These are phyloP conservation scores for Venturia nashicola DNA, from an alignment of 2,329 filamentous ascomycete species.

Conservation along the genomic window DNA sequence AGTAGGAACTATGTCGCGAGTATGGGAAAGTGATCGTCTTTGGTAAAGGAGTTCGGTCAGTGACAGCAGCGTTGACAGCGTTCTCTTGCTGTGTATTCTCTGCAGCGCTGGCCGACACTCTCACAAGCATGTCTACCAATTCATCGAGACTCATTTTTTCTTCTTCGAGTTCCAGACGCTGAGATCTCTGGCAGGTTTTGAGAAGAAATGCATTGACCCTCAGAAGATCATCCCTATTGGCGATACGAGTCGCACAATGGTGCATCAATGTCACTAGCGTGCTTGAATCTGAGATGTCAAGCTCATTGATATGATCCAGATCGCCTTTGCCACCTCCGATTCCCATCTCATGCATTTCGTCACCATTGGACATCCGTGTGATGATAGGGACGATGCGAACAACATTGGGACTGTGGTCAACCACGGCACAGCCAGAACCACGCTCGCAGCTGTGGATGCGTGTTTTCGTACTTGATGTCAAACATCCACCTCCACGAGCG, in stretches of 20 bases:
- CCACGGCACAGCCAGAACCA: conserved; percentile 46
- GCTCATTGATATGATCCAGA: conserved; percentile 52
- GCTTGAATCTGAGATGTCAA: conserved; percentile 32
- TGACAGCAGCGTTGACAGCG: conserved; percentile 14
- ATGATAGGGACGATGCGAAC: conserved; percentile 74
- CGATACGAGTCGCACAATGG: conserved; percentile 18
- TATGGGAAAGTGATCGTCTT: conserved; percentile 55
- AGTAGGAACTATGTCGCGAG: conserved; percentile 78
- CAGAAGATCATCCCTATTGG: conserved; percentile 21
- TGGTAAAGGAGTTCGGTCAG: conserved; percentile 14
- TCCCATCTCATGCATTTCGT: conserved; percentile 59
- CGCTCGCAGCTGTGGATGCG: conserved; percentile 81
- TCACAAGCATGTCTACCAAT: conserved; percentile 17
- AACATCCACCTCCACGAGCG: conserved; percentile 52
- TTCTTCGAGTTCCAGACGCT: not conserved
- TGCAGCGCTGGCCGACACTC: not conserved
- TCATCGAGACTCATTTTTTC: conserved; percentile 14
- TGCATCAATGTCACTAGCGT: not conserved
- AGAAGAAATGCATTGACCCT: conserved; percentile 24
- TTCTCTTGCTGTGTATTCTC: conserved; percentile 15
- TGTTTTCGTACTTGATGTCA: conserved; percentile 50
- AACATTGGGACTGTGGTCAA: conserved; percentile 38
- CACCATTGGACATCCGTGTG: conserved; percentile 46
- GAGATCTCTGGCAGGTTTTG: not conserved
- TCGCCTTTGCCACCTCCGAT: conserved; percentile 71